Percentiles rank a stretch among this genome's conserved stretches.
Evolutionary conservation across 495 filamentous ascomycete genomes (phyloP).

Genomic region (Talaromyces adpressus): DNA sequence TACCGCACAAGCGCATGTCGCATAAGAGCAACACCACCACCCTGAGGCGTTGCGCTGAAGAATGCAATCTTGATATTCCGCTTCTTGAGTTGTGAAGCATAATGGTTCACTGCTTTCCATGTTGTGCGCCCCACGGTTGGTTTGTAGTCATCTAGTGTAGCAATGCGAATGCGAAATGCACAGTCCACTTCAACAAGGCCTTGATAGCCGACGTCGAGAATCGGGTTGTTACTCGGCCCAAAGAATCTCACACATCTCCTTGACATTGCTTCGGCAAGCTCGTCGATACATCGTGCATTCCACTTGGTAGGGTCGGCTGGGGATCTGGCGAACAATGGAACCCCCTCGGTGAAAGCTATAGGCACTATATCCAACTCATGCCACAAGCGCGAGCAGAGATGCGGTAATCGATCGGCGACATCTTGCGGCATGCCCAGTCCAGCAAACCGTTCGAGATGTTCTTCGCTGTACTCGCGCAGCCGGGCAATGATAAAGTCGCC

Average conservation of each 20-base stretch:
- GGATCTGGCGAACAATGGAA: neutral
- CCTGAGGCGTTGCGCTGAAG: constrained; percentile 81
- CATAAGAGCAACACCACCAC: constrained; percentile 86
- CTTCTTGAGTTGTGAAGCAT: constrained; percentile 57
- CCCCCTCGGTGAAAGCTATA: constrained; percentile 41
- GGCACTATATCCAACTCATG: constrained; percentile 70
- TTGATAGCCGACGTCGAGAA: constrained; percentile 66
- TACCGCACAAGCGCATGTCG: constrained; percentile 76
- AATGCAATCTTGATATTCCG: constrained; percentile 69
- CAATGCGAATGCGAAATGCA: constrained; percentile 53
- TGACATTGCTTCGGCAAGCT: constrained; percentile 81
- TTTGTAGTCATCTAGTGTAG: constrained; percentile 55
- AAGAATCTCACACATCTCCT: constrained; percentile 78
- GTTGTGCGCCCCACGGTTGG: constrained; percentile 53
- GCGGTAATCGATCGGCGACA: constrained; percentile 45
- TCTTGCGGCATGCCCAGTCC: constrained; percentile 38
- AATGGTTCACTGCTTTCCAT: constrained; percentile 64
- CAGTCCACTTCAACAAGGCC: constrained; percentile 74
- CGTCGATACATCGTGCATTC: constrained; percentile 58
- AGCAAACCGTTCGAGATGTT: constrained; percentile 61
- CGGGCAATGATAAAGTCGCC: constrained; percentile 46
- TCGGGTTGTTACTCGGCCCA: constrained; percentile 64
- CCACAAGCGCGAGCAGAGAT: constrained; percentile 70
- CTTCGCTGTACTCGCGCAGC: constrained; percentile 49
- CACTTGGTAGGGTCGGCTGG: constrained; percentile 16